Base-by-base conservation (phyloP, 768 basidiomycete species). In the Chiua virens region DNA sequence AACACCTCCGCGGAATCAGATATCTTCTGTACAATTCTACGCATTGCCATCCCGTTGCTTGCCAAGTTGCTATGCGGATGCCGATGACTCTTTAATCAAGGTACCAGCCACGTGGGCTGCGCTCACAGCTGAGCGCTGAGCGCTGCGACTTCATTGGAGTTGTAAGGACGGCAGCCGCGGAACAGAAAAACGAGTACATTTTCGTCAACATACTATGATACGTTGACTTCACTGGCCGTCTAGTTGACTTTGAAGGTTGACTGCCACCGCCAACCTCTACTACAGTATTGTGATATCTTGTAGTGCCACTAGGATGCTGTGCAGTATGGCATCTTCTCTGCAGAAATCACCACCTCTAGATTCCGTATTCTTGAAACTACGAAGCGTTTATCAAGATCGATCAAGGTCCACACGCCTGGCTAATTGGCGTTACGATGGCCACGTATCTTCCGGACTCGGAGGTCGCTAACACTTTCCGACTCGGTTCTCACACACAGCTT, bases 401-500 rank as follows among this genome's bases (percentile, higher is more conserved):
- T 32, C 15, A 10, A 40, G 47, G 11, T 17, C 22, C 4, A 14
- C 30, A 49, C 47, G n/a, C 42, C 14, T 46, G 45, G 30, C 17
- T 14, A 37, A 38, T 21, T 34, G 47, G 41, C 40, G 45, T 45
- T 42, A 42, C 25, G 45, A 45, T 22, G 5, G 35, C 45, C 52
- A 47, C 34, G 35, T 39, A 46, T 28, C 15, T 15, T 34, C 32
- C 23, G 8, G 30, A 30, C 36, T 40, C 61, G 54, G 55, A 42
- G 50, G 58, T 55, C 42, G 18, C 36, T 42, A 27, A 35, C 35
- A 15, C 46, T 41, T 43, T 47, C 55, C 3, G 51, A 49, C 47
- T 13, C 44, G 42, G 46, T 63, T 64, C 63, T 53, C 63, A 66
- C 63, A 64, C 63, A 64, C 64, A 64, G 64, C 64, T 58, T 66